Percentiles rank a stretch among this genome's conserved stretches.
These are phyloP conservation scores for Apiospora malaysiana DNA, from an alignment of 2,329 filamentous ascomycete genomes.

Conservation along the genomic window DNA sequence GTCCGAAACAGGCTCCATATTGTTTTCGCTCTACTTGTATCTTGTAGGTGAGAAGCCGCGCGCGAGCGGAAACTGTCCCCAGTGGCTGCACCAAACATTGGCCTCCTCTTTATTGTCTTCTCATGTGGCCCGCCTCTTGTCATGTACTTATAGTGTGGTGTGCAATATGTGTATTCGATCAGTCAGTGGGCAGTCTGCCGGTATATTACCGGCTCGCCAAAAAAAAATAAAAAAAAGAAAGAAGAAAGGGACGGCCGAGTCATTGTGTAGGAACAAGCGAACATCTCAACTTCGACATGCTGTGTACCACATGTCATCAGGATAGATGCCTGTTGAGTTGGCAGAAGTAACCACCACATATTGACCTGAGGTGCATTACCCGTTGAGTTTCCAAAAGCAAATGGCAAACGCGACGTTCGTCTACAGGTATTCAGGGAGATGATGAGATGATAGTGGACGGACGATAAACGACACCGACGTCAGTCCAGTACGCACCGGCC, in stretches of 20 bases:
- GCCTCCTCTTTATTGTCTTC: not conserved
- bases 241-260: too few species aligned
- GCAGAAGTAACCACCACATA: not conserved
- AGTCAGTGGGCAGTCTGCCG: not conserved
- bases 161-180: not conserved
- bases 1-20: not conserved
- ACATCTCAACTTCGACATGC: not conserved
- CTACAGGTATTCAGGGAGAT: not conserved
- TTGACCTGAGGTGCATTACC: not conserved
- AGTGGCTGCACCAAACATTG: not conserved
- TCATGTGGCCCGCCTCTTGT: not conserved
- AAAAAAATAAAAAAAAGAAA: too few species aligned
- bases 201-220: not conserved
- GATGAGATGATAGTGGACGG: not conserved
- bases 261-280: not conserved
- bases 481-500: constrained; percentile 2
- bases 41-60: not conserved
- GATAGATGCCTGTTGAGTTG: constrained; percentile 13
- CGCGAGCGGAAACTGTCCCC: not conserved
- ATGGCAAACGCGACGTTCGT: constrained; percentile 2
- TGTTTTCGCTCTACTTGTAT: not conserved
- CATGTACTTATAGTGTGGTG: too few species aligned
- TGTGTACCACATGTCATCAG: not conserved
- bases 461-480: not conserved
- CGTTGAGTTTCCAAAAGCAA: not conserved